phyloP scores from a whole-genome alignment of 768 basidiomycete species.

The Hirschioporus abietinus region DNA sequence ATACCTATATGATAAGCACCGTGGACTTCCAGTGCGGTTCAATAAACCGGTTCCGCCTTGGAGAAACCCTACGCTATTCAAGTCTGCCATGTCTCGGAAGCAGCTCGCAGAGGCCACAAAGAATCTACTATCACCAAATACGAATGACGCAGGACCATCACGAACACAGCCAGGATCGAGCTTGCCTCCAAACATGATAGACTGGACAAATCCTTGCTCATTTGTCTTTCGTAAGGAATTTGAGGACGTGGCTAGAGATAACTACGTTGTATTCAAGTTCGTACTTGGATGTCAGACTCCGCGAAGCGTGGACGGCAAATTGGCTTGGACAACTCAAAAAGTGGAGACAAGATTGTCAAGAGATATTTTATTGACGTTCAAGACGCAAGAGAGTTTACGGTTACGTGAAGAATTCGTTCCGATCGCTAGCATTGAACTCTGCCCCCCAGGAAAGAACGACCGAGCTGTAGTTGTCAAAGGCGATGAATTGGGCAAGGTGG shows the following conservation, averaged over 20 bases:
- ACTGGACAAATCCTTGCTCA: neutral
- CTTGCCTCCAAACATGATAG: neutral
- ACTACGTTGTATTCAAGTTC: neutral
- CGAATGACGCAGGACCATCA: neutral
- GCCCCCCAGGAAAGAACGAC: neutral
- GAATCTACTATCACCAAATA: too few relatives aligned
- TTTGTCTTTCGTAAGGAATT: neutral
- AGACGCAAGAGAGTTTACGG: neutral
- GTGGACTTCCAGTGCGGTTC: neutral
- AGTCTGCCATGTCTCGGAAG: too few relatives aligned
- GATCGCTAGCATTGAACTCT: neutral
- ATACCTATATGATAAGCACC: neutral
- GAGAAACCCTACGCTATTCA: too few relatives aligned
- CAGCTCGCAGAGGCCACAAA: too few relatives aligned
- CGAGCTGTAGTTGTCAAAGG: neutral
- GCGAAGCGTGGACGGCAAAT: neutral
- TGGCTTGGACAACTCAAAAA: neutral
- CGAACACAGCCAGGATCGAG: neutral
- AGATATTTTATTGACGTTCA: neutral
- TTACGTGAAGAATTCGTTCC: neutral
- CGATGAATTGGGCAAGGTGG: neutral
- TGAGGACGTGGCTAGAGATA: neutral
- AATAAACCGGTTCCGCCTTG: too few relatives aligned
- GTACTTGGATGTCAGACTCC: neutral
- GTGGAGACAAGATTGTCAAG: neutral